Base-by-base conservation (phyloP, 768 basidiomycete genomes). In the Neoboletus magnificus region DNA sequence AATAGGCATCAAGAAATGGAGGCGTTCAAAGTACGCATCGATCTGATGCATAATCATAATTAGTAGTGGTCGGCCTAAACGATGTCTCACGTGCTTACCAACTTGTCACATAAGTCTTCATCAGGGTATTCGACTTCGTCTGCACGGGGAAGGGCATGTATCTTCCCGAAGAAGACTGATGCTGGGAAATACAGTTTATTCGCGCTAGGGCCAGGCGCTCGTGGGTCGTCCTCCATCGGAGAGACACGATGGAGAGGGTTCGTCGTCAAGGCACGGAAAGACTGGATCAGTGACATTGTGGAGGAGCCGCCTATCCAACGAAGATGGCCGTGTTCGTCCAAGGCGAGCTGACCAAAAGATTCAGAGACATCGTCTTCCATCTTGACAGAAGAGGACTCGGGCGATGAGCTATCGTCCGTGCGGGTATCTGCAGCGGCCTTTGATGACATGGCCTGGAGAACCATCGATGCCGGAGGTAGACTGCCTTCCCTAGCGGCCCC, bases 231-330 rank as follows among this genome's bases (percentile, higher is more conserved):
- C 58, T 90, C 87, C 84, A 86, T 87, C 36, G 89, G 89, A 9
- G 90, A 92, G 54, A 88, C 82, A 55, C 88, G 87, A 66, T 87
- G 82, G 22, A 88, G 74, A 7, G 87, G 88, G 30, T 84, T 84
- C 6, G 87, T 81, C 23, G 88, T 90, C 59, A 87, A 73, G 43
- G 87, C 83, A 58, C 82, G 84, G 76, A 93, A 93, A 5, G 90
- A 91, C 66, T 93, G 91, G 46, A 93, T 91, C 62, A 93, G 80
- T 7, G 91, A 90, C 91, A 93, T 92, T 22, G 91, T 91, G 16
- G 91, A 93, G 5, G 92, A 93, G 50, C 91, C 89, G 40, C 91
- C 91, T 62, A 93, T 93, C 91, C 91, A 93, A 56, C 91, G 84
- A 81, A 90, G 84, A 71, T 92, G 90, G 32, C 91, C 91, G 61